Evolutionary conservation across 2,329 filamentous ascomycete genomes (phyloP).

Genomic region (Penicillium palitans): DNA sequence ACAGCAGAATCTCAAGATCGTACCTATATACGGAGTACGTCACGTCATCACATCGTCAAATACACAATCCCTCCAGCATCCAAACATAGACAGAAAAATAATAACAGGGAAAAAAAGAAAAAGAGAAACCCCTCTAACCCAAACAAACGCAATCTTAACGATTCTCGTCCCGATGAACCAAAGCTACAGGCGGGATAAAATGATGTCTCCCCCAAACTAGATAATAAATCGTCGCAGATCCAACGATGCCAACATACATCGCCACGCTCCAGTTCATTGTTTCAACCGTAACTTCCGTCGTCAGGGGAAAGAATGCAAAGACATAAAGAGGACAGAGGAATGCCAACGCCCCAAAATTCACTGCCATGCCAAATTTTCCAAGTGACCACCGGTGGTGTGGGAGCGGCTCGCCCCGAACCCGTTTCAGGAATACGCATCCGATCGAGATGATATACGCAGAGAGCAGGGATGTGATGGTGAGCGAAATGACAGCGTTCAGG

Average conservation of each 20-base stretch:
- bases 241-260: constrained; percentile 49
- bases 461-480: constrained; percentile 44
- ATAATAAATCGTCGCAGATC: constrained; percentile 48
- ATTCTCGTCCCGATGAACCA: constrained; percentile 33
- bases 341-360: constrained; percentile 45
- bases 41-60: constrained; percentile 14
- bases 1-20: not conserved
- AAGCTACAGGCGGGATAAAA: constrained; percentile 44
- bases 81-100: not conserved
- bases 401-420: constrained; percentile 44
- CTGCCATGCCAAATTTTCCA: constrained; percentile 45
- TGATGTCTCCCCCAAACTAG: constrained; percentile 40
- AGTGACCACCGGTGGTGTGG: constrained; percentile 49
- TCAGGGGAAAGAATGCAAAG: constrained; percentile 49
- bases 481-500: constrained; percentile 47
- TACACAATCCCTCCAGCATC: not conserved
- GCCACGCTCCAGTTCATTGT: constrained; percentile 52
- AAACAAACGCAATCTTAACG: not conserved
- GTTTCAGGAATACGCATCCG: constrained; percentile 48
- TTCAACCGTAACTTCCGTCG: constrained; percentile 31
- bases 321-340: constrained; percentile 45
- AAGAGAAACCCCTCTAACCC: not conserved
- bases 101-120: not conserved
- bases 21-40: constrained; percentile 8
- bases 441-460: constrained; percentile 51